Conservation (phyloP, 2,329 filamentous ascomycete species). For the Fusarium sambucinum region DNA sequence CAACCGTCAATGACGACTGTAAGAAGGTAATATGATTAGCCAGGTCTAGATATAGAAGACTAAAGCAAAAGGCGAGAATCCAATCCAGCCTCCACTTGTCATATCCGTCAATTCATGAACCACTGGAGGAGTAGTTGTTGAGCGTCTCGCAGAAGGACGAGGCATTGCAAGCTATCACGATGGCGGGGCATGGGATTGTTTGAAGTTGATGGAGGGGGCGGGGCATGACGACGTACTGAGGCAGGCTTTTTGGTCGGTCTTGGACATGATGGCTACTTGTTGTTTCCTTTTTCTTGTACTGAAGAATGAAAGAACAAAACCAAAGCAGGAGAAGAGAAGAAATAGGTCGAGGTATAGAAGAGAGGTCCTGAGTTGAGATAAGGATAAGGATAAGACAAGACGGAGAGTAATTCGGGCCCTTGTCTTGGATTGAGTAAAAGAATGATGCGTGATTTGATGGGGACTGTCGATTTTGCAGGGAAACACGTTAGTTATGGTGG, state of each 20-base stretch:
- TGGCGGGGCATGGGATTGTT: slow-evolving; percentile 42
- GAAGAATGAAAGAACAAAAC: slow-evolving; percentile 37
- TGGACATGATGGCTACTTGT: slow-evolving; percentile 59
- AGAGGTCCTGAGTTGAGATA: slow-evolving; percentile 23
- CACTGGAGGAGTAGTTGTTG: slow-evolving; percentile 38
- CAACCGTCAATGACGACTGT: slow-evolving; percentile 98
- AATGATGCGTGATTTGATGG: slow-evolving; percentile 52
- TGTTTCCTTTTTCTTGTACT: slow-evolving; percentile 16
- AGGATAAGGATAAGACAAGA: slow-evolving; percentile 40
- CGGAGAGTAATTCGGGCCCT: slow-evolving; percentile 33
- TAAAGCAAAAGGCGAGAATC: slow-evolving; percentile 62
- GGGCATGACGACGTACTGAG: slow-evolving; percentile 64
- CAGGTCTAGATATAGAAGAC: slow-evolving; percentile 69
- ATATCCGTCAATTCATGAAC: slow-evolving; percentile 16
- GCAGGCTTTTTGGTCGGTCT: slow-evolving; percentile 70
- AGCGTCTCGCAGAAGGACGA: slow-evolving; percentile 38
- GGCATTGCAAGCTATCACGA: slow-evolving; percentile 28
- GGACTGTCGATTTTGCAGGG: slow-evolving; percentile 42
- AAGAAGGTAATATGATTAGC: slow-evolving; percentile 67
- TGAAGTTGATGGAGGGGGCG: slow-evolving; percentile 46
- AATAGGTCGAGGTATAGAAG: slow-evolving; percentile 33
- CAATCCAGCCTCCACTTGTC: slow-evolving; percentile 49
- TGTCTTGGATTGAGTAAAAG: slow-evolving; percentile 33
- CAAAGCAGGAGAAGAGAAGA: slow-evolving; percentile 19
- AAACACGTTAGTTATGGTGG: slow-evolving; percentile 47